Percentiles rank a stretch among this genome's conserved stretches.
phyloP scores from a whole-genome alignment of 78 protist genomes.

The Capsaspora owczarzaki region DNA sequence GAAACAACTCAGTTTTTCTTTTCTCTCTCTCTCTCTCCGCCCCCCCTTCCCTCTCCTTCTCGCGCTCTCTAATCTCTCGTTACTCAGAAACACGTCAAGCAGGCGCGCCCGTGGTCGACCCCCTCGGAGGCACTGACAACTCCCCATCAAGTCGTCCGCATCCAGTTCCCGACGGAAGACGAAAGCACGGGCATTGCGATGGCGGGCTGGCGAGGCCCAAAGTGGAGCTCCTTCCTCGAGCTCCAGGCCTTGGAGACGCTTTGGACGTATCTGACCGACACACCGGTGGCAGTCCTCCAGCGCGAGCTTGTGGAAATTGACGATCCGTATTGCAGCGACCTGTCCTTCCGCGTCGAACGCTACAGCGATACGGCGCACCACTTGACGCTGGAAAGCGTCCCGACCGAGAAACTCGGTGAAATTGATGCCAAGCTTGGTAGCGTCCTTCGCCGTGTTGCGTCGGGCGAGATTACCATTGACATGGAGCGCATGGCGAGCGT shows the following conservation, averaged over 20 bases:
- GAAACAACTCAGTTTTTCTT: not conserved
- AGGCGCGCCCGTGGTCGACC: not conserved
- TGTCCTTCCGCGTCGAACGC: not conserved
- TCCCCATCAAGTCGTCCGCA: not conserved
- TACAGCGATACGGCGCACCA: not conserved
- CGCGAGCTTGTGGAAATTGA: slow-evolving; percentile 18
- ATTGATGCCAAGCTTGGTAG: not conserved
- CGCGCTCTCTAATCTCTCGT: too few species aligned
- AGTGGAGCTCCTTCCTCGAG: not conserved
- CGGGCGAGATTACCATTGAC: slow-evolving; percentile 19
- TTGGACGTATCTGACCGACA: slow-evolving; percentile 34
- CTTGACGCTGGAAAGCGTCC: not conserved
- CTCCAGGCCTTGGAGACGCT: not conserved
- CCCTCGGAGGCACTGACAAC: not conserved
- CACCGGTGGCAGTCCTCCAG: slow-evolving; percentile 30
- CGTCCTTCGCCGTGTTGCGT: not conserved
- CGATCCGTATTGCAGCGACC: slow-evolving; percentile 18
- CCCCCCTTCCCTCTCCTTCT: too few species aligned
- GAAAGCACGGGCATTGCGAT: not conserved
- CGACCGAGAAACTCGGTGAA: not conserved
- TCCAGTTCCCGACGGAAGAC: slow-evolving; percentile 8
- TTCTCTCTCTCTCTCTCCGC: too few species aligned
- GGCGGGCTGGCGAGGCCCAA: slow-evolving; percentile 26
- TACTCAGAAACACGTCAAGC: too few species aligned
- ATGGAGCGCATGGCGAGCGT: slow-evolving; percentile 21